These are phyloP conservation scores for Cicer judaicum DNA, from an alignment of 306 rosid species.

Conservation along the genomic window DNA sequence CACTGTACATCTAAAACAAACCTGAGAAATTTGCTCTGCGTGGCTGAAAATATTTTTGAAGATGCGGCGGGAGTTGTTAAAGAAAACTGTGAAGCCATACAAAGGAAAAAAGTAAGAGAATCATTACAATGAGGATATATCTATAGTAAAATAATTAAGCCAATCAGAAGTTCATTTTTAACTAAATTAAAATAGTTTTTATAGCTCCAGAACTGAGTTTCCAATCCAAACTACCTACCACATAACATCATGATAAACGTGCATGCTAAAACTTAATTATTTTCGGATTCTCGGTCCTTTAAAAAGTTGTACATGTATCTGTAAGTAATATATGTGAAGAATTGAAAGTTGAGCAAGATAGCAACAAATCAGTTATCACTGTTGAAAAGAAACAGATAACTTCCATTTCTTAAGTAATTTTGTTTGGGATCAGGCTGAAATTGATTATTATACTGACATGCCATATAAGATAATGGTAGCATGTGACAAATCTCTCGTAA, in stretches of 20 bases:
- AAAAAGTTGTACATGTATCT: not conserved
- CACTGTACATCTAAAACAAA: not conserved
- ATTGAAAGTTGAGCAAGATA: slow-evolving; percentile 24
- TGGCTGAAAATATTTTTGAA: slow-evolving; percentile 94
- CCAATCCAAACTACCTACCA: slow-evolving; percentile 27
- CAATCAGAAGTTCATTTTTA: not conserved
- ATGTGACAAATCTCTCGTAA: not conserved
- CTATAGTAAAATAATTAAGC: slow-evolving; percentile 26
- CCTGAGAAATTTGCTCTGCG: slow-evolving; percentile 98
- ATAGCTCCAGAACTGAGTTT: slow-evolving; percentile 17
- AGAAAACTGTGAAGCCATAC: slow-evolving; percentile 68
- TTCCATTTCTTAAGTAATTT: not conserved
- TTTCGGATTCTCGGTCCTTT: slow-evolving; percentile 8
- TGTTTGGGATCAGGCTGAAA: slow-evolving; percentile 30
- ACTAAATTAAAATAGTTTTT: not conserved
- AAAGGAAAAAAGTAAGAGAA: not conserved
- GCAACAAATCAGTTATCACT: slow-evolving; percentile 13
- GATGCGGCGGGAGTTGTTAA: slow-evolving; percentile 82
- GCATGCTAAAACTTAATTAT: not conserved
- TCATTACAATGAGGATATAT: slow-evolving; percentile 4
- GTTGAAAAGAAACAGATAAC: slow-evolving; percentile 31
- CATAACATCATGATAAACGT: slow-evolving; percentile 13
- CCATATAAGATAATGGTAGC: not conserved
- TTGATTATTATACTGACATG: slow-evolving; percentile 31
- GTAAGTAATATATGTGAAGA: not conserved